These are phyloP conservation scores for Chloropicon primus DNA, from an alignment of 139 green algal species.

Conservation along the genomic window DNA sequence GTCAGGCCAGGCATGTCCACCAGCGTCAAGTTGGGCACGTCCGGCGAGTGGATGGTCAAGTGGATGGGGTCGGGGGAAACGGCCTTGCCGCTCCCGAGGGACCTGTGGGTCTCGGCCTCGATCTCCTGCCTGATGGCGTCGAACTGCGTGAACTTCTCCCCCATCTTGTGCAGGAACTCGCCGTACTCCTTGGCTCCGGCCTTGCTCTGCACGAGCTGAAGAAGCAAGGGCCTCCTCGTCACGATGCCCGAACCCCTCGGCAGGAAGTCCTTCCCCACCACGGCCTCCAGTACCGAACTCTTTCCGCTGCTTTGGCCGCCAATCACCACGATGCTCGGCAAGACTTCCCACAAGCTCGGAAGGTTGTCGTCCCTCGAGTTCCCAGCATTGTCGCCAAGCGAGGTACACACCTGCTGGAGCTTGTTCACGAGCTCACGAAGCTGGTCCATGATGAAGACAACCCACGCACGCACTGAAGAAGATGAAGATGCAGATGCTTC, in stretches of 20 bases:
- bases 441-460: neutral
- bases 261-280: constrained; percentile 51
- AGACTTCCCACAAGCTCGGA: constrained; percentile 34
- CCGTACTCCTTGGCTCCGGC: constrained; percentile 65
- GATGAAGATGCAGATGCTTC: too few species aligned
- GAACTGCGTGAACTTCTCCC: constrained; percentile 67
- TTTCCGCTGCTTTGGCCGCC: constrained; percentile 46
- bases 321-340: constrained; percentile 81
- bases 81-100: constrained; percentile 49
- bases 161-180: constrained; percentile 71
- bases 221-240: constrained; percentile 73
- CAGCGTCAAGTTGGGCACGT: constrained; percentile 84
- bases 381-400: constrained; percentile 33
- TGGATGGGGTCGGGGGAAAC: constrained; percentile 89
- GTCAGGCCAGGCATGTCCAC: constrained; percentile 95
- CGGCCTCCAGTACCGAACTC: constrained; percentile 3
- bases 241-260: constrained; percentile 87
- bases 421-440: constrained; percentile 30
- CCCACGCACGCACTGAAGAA: too few species aligned
- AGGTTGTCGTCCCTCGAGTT: constrained; percentile 35
- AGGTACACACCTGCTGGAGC: constrained; percentile 47
- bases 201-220: constrained; percentile 68
- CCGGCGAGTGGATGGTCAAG: constrained; percentile 73
- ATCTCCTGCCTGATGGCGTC: constrained; percentile 78
- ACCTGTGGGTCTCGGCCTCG: constrained; percentile 74